A percentile compares a stretch with the other conserved stretches of the same genome.
These are phyloP conservation scores for Melaleuca quinquenervia DNA, from an alignment of 345 rosid genomes.

Conservation along the genomic window DNA sequence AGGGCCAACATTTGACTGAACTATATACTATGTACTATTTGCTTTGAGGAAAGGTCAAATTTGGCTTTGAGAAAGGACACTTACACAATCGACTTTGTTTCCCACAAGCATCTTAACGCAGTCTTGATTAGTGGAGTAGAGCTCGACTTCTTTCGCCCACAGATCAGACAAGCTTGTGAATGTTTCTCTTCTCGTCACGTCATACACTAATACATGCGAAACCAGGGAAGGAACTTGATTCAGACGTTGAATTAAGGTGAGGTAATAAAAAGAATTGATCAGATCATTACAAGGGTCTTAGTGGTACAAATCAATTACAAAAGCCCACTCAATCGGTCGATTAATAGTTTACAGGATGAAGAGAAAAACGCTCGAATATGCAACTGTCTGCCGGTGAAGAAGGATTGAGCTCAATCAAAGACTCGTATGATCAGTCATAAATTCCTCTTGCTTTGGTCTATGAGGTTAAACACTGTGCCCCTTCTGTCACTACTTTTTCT, in stretches of 20 bases:
- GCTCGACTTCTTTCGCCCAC: conserved; percentile 88
- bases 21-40: neutral
- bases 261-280: neutral
- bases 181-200: conserved; percentile 83
- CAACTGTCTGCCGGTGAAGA: neutral
- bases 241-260: neutral
- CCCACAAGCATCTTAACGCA: conserved; percentile 91
- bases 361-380: neutral
- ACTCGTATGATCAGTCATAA: neutral
- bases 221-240: neutral
- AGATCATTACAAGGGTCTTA: neutral
- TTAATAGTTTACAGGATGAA: neutral
- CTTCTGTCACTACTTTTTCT: neutral
- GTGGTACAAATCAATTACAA: too few species aligned
- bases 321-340: neutral
- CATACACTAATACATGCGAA: conserved; percentile 43
- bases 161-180: conserved; percentile 73
- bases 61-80: neutral
- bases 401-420: neutral
- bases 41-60: neutral
- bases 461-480: neutral
- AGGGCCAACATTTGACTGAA: neutral
- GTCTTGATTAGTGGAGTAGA: conserved; percentile 68
- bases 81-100: conserved; percentile 80
- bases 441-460: neutral